Evolutionary conservation across 371 early-diverging fungal species (phyloP), one percentile per base, ranked within the genome.

Genomic region (Mortierella sp.): DNA sequence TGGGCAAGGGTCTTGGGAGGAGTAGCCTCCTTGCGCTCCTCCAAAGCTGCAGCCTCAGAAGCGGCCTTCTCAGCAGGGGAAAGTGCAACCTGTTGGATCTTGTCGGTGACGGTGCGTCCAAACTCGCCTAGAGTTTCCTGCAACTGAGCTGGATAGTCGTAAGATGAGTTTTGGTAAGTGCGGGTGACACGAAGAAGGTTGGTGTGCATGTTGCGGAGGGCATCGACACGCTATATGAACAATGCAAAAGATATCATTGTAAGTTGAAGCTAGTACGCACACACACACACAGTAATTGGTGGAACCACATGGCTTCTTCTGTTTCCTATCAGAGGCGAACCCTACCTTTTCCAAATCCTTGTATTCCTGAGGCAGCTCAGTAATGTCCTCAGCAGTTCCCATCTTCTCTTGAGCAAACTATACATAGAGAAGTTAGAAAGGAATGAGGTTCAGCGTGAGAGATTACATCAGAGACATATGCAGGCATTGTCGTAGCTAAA

Each of bases 281-380:
- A 50, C 50, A 50, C 6, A 50, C 7, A 28, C 2, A 50, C 0
- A 50, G n/a, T n/a, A 2, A n/a, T n/a, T 50, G 50, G 50, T 50
- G 50, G n/a, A 50, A 50, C 32, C 32, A 32, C 32, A 28, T 55
- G 32, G 22, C 16, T 32, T 10, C 55, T 28, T 32, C 55, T 43
- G 40, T 16, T 63, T 38, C 40, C 22, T 9, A 16, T 32, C 33
- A 16, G 3, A 28, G 19, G 28, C 28, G 5, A 36, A 16, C 24
- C 55, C 28, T 86, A 92, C 93, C 88, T 87, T 87, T 74, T 94
- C 95, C 65, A 97, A 86, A 68, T 93, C 92, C 68, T 92, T 88
- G 84, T 98, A 98, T 73, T 97, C 97, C 66, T 87, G 88, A 57
- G 98, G 98, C 15, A 97, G 91, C 67, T 95, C 95, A 40, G 98